Evolutionary conservation across 1,284 basidiomycete genomes (phyloP).

Genomic region (Ceratobasidium sp.): DNA sequence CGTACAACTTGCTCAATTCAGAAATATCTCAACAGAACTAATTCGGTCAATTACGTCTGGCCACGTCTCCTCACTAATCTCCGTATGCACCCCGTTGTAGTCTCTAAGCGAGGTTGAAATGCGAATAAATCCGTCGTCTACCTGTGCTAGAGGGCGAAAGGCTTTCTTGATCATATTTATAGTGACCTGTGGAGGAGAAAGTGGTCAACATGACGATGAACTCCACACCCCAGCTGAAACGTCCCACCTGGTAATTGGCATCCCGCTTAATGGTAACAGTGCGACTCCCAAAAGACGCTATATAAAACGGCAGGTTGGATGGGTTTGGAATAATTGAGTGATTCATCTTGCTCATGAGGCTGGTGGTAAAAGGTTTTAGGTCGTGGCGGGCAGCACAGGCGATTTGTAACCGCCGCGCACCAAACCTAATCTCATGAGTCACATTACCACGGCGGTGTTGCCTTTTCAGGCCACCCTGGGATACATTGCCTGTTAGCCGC

Average conservation of each 20-base stretch:
- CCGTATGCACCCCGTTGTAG: not conserved
- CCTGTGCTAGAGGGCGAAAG: not conserved
- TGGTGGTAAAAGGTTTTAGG: too few relatives aligned
- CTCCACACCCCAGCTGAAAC: too few relatives aligned
- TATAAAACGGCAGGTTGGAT: not conserved
- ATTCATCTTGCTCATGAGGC: too few relatives aligned
- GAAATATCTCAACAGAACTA: not conserved
- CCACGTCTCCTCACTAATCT: constrained; percentile 8
- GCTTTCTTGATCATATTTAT: not conserved
- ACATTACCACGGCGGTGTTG: too few relatives aligned
- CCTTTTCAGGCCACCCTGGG: too few relatives aligned
- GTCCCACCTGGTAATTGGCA: not conserved
- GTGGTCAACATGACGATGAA: too few relatives aligned
- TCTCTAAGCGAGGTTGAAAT: not conserved
- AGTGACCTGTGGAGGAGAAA: not conserved
- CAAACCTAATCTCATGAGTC: too few relatives aligned
- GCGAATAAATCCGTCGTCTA: not conserved
- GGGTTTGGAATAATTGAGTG: not conserved
- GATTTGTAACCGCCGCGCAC: too few relatives aligned
- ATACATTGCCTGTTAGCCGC: too few relatives aligned
- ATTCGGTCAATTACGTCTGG: not conserved
- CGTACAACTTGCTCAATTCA: too few relatives aligned
- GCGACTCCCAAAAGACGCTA: not conserved
- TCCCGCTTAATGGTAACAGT: not conserved
- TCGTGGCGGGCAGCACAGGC: too few relatives aligned